Percentiles rank a stretch among this genome's conserved stretches.
Evolutionary conservation across 345 rosid genomes (phyloP).

Genomic region (Populus alba): DNA sequence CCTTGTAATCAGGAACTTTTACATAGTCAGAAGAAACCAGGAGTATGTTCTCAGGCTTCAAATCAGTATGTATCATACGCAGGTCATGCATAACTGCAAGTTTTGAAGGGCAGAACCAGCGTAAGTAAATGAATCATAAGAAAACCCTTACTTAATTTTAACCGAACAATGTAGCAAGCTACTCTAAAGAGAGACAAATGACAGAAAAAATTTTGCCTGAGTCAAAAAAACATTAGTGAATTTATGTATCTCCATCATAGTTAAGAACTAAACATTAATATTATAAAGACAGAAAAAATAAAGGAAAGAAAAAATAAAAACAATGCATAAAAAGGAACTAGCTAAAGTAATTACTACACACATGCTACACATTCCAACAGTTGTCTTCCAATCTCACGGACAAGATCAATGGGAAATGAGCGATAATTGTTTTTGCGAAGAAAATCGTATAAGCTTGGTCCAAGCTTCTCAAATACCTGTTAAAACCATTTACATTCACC

Average conservation of each 20-base stretch:
- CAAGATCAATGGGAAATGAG: slow-evolving; percentile 98
- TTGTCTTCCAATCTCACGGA: slow-evolving; percentile 99
- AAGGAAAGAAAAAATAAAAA: slow-evolving; percentile 5
- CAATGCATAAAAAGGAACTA: slow-evolving; percentile 34
- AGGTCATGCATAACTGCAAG: slow-evolving; percentile 90
- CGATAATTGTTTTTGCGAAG: slow-evolving; percentile 98
- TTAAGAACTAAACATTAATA: background rate
- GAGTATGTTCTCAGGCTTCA: slow-evolving; percentile 86
- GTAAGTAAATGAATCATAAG: slow-evolving; percentile 12
- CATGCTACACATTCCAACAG: slow-evolving; percentile 99
- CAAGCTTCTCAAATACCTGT: slow-evolving; percentile 99
- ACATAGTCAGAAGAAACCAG: slow-evolving; percentile 70
- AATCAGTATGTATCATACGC: slow-evolving; percentile 76
- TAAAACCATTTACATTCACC: slow-evolving; percentile 81
- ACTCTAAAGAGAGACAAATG: background rate
- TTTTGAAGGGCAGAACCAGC: background rate
- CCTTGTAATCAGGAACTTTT: slow-evolving; percentile 81
- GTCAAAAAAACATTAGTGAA: background rate
- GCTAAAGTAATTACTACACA: slow-evolving; percentile 83
- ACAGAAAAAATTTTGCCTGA: background rate
- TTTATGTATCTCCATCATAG: background rate
- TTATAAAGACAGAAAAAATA: slow-evolving; percentile 5
- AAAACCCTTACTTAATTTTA: background rate
- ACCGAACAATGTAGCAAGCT: slow-evolving; percentile 14
- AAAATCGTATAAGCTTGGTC: slow-evolving; percentile 99